phyloP scores from a whole-genome alignment of 2,329 filamentous ascomycete genomes.

The Diaporthe nobilis region DNA sequence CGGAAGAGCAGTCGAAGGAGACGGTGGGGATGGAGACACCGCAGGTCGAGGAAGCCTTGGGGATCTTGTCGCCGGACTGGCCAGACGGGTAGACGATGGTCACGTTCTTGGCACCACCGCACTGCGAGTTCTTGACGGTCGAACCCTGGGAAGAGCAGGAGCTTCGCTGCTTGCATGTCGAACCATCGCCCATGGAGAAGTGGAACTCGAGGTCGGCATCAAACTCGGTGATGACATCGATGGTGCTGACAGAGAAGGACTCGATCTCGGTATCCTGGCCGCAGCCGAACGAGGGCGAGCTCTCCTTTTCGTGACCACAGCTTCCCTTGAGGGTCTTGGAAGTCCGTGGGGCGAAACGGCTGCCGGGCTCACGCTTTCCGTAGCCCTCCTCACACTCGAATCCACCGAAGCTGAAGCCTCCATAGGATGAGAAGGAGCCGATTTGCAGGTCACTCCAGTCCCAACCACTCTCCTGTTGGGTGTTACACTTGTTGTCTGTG shows the following conservation, averaged over 20 bases:
- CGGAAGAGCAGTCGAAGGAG: slow-evolving; percentile 77
- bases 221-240: slow-evolving; percentile 81
- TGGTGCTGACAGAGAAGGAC: slow-evolving; percentile 79
- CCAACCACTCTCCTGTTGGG: slow-evolving; percentile 79
- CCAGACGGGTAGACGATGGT: slow-evolving; percentile 74
- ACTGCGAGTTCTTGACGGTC: slow-evolving; percentile 86
- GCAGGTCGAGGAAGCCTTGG: slow-evolving; percentile 63
- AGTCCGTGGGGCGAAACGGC: slow-evolving; percentile 63
- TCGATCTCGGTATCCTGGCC: slow-evolving; percentile 54
- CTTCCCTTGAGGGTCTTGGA: slow-evolving; percentile 74
- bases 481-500: slow-evolving; percentile 82
- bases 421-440: slow-evolving; percentile 76
- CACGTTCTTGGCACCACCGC: slow-evolving; percentile 89
- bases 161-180: slow-evolving; percentile 83
- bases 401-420: slow-evolving; percentile 80
- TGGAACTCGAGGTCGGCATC: slow-evolving; percentile 87
- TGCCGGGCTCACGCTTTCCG: slow-evolving; percentile 66
- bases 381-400: slow-evolving; percentile 76
- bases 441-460: slow-evolving; percentile 75
- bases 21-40: slow-evolving; percentile 81
- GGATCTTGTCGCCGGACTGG: slow-evolving; percentile 69
- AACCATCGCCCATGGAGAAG: slow-evolving; percentile 88
- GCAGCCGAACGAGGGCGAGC: slow-evolving; percentile 72
- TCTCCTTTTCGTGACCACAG: slow-evolving; percentile 60
- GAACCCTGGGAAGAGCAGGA: slow-evolving; percentile 77